phyloP scores from a whole-genome alignment of 257 asterid species.

The Plantago major region DNA sequence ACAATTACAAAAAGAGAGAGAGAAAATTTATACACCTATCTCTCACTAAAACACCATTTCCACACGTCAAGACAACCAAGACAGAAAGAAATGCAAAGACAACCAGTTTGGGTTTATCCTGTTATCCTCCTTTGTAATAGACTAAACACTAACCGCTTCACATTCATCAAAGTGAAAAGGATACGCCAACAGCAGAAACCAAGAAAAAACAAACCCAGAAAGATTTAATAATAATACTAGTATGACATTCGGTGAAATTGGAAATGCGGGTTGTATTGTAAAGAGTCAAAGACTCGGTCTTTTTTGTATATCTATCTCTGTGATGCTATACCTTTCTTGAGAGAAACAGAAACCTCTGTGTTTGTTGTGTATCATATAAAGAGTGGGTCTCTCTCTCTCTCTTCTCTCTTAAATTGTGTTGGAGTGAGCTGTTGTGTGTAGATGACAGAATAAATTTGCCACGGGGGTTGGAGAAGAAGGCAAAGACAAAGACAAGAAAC shows the following conservation, averaged over 20 bases:
- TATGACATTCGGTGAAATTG: constrained; percentile 7
- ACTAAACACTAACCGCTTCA: constrained; percentile 21
- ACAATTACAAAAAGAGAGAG: constrained; percentile 22
- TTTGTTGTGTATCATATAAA: constrained; percentile 11
- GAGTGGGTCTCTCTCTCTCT: constrained; percentile 31
- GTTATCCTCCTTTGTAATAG: constrained; percentile 8
- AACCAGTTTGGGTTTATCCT: too few species aligned
- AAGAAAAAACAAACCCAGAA: background rate
- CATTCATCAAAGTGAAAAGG: constrained; percentile 31
- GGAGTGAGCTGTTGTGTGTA: constrained; percentile 29
- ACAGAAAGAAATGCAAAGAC: constrained; percentile 9
- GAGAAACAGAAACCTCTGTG: constrained; percentile 36
- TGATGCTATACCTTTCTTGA: constrained; percentile 39
- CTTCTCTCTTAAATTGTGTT: constrained; percentile 21
- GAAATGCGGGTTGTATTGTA: constrained; percentile 20
- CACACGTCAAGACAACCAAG: constrained; percentile 31
- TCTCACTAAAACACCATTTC: constrained; percentile 27
- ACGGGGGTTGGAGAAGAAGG: constrained; percentile 13
- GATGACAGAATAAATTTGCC: constrained; percentile 31
- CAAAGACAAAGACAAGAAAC: background rate
- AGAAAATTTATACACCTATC: constrained; percentile 12
- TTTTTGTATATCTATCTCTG: constrained; percentile 11
- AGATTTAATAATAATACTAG: background rate
- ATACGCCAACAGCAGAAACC: constrained; percentile 28
- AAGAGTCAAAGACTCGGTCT: constrained; percentile 18